Conservation (phyloP, 2,329 filamentous ascomycete genomes). For the Myriangium duriaei region DNA sequence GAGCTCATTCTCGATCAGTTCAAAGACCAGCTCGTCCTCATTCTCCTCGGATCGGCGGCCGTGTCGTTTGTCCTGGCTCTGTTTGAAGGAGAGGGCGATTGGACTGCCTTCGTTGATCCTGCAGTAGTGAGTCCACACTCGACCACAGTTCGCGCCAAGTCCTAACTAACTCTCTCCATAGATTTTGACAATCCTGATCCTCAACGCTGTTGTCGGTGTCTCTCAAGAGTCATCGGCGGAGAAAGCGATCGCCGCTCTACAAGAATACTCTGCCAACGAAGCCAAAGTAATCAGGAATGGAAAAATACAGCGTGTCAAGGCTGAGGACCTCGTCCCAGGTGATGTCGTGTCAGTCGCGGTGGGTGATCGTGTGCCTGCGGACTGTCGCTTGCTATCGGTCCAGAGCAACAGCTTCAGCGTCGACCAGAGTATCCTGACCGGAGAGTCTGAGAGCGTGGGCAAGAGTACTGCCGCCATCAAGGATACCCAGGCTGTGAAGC, state of each 20-base stretch:
- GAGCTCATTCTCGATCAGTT: conserved; percentile 96
- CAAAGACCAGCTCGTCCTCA: conserved; percentile 96
- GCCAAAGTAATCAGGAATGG: conserved; percentile 87
- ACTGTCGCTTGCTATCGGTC: conserved; percentile 79
- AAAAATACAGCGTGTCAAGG: conserved; percentile 69
- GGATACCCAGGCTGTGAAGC: conserved; percentile 80
- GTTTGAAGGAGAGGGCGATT: conserved; percentile 85
- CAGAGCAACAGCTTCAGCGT: conserved; percentile 96
- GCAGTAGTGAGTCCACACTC: conserved; percentile 59
- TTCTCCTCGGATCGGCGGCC: conserved; percentile 80
- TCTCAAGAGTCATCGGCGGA: conserved; percentile 98
- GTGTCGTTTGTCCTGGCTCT: conserved; percentile 89
- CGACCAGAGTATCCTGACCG: conserved; percentile 93
- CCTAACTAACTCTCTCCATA: conserved; percentile 26
- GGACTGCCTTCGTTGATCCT: conserved; percentile 95
- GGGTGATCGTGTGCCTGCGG: conserved; percentile 85
- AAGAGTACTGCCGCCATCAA: conserved; percentile 62
- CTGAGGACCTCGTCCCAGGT: conserved; percentile 92
- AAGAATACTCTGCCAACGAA: conserved; percentile 98
- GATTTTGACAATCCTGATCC: conserved; percentile 92
- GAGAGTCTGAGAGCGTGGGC: conserved; percentile 91
- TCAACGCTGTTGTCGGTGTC: conserved; percentile 94
- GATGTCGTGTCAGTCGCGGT: conserved; percentile 81
- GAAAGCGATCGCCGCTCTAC: conserved; percentile 92
- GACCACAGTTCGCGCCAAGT: not conserved